Evolutionary conservation across 148 eudicot species (phyloP), one percentile per base, ranked within the genome.

Genomic region (Silene latifolia): DNA sequence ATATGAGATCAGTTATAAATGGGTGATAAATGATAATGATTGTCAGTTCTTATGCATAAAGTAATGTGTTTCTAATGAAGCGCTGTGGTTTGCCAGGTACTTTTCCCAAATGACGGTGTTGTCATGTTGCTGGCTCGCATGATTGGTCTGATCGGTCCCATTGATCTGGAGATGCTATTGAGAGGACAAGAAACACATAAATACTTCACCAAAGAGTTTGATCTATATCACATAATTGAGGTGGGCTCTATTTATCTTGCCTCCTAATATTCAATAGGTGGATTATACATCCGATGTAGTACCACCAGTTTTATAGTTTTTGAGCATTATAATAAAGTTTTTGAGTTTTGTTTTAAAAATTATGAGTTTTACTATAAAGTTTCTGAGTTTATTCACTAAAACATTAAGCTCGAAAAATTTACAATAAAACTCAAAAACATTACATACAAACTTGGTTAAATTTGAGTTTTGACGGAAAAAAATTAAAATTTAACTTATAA

Each of bases 161-260:
- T 95, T 80, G 97, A 92, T 78, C 77, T 73, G 77, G 94, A 90
- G 53, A 89, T 95, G 97, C 83, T 91, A 57, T 79, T 72, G 74
- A 83, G 81, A 72, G 99, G 99, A 69, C 88, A 87, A 29, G 99
- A 92, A 79, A 88, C 97, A n/a, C 74, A 84, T 80, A 95, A 95
- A 76, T 92, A 95, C 78, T 95, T 95, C 78, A 90, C 99, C 0
- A 71, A 88, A 74, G 97, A 92, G 72, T 84, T 79, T 64, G 96
- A 92, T 74, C 90, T 95, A 12, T 95, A 78, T 80, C 80, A 83
- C 44, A 83, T 83, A 57, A 83, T 89, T 42, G 96, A 95, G 97
- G 98, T 95, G 80, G 54, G 87, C 71, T 56, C 71, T 76, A 64
- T 79, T 13, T 77, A 58, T 56, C 13, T 35, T 58, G 27, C 59